These are phyloP conservation scores for Rhododendron henanense DNA, from an alignment of 148 eudicot species.

Conservation along the genomic window DNA sequence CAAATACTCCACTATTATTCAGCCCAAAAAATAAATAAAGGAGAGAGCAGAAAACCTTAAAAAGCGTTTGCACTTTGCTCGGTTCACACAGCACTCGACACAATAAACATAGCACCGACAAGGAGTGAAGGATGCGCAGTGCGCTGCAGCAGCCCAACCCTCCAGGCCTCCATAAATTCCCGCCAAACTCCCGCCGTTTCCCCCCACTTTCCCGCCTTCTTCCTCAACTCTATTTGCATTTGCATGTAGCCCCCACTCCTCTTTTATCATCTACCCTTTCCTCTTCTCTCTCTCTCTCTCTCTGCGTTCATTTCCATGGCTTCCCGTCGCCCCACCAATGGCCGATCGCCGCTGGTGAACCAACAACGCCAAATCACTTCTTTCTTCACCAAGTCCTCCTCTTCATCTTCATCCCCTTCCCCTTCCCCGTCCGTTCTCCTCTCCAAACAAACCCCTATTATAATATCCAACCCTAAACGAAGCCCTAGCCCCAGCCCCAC, in stretches of 20 bases:
- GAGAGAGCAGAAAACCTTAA: background rate
- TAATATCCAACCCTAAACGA: conserved; percentile 10
- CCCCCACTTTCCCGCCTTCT: background rate
- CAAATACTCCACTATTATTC: background rate
- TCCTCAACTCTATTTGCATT: background rate
- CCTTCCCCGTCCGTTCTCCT: conserved; percentile 23
- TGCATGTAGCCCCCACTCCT: background rate
- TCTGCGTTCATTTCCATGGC: conserved; percentile 35
- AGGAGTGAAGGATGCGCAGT: background rate
- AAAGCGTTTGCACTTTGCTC: background rate
- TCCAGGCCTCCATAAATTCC: conserved; percentile 10
- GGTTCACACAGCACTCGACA: background rate
- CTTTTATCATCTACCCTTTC: background rate
- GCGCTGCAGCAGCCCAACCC: background rate
- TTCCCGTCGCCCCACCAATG: conserved; percentile 50
- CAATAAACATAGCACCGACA: background rate
- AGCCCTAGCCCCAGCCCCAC: conserved; percentile 37
- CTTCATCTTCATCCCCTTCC: conserved; percentile 30
- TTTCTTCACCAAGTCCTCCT: conserved; percentile 51
- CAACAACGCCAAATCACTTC: conserved; percentile 86
- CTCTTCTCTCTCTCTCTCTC: background rate
- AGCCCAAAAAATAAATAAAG: background rate
- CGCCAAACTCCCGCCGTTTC: conserved; percentile 14
- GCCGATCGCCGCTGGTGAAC: conserved; percentile 84
- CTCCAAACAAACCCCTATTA: conserved; percentile 38